These are phyloP conservation scores for Persicaria maculosa DNA, from an alignment of 148 eudicot species.

Conservation along the genomic window DNA sequence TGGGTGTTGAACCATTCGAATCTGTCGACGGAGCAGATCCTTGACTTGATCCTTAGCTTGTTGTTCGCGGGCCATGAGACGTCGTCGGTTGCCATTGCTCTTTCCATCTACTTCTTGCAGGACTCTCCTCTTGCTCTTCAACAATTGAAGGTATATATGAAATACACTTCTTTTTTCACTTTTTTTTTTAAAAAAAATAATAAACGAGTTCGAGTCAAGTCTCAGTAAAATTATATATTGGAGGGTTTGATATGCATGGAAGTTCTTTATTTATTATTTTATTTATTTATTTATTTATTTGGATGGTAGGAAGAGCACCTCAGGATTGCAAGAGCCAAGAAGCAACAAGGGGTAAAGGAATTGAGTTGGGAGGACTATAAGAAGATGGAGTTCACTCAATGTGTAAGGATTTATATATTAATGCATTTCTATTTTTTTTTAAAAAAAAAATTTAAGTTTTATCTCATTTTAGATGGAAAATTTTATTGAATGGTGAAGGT, in stretches of 20 bases:
- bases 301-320: conserved; percentile 63
- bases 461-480: neutral
- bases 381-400: conserved; percentile 95
- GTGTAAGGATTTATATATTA: conserved; percentile 54
- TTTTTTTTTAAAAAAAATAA: neutral
- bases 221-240: too few relatives aligned
- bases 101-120: conserved; percentile 82
- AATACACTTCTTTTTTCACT: neutral
- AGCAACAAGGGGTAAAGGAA: conserved; percentile 40
- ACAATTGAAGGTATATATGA: conserved; percentile 53
- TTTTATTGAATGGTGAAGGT: conserved; percentile 34
- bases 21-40: conserved; percentile 87
- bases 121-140: conserved; percentile 58
- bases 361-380: conserved; percentile 94
- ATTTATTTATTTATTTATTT: neutral
- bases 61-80: conserved; percentile 98
- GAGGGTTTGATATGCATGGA: neutral
- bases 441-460: neutral
- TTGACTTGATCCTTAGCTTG: conserved; percentile 79
- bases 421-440: neutral
- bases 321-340: conserved; percentile 52
- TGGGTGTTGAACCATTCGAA: conserved; percentile 81
- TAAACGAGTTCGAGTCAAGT: neutral
- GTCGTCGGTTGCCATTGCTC: conserved; percentile 86
- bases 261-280: neutral